A percentile compares a stretch with the other conserved stretches of the same genome.
These are phyloP conservation scores for Lizanozyma gosingica DNA, from an alignment of 1,139 yeast species.

Conservation along the genomic window DNA sequence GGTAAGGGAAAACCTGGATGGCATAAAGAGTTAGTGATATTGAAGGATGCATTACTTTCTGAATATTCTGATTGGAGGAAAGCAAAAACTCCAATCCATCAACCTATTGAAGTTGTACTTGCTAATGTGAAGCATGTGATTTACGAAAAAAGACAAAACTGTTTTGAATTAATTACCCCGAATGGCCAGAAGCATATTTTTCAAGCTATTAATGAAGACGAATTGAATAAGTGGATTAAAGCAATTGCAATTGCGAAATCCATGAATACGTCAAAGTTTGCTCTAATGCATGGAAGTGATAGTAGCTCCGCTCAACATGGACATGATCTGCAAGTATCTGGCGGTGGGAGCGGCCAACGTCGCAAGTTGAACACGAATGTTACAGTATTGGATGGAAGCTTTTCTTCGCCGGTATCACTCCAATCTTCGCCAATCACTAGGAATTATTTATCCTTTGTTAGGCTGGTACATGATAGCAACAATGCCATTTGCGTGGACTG, in stretches of 20 bases:
- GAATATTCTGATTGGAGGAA: conserved; percentile 82
- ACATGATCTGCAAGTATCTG: conserved; percentile 1
- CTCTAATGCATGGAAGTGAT: background rate
- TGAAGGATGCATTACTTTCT: conserved; percentile 54
- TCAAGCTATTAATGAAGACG: conserved; percentile 68
- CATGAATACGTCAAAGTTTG: background rate
- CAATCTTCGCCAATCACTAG: conserved; percentile 10
- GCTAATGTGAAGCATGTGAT: conserved; percentile 53
- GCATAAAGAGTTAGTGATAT: conserved; percentile 88
- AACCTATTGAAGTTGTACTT: conserved; percentile 66
- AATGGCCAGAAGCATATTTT: conserved; percentile 61
- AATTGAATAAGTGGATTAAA: conserved; percentile 62
- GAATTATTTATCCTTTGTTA: background rate
- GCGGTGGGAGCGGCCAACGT: background rate
- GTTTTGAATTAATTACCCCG: conserved; percentile 75
- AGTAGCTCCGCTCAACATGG: background rate
- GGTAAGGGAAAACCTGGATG: conserved; percentile 74
- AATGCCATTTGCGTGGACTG: conserved; percentile 77
- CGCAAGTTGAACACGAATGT: background rate
- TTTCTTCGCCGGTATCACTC: conserved; percentile 26
- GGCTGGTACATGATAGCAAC: conserved; percentile 28
- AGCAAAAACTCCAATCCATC: conserved; percentile 53
- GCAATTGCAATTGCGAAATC: conserved; percentile 37
- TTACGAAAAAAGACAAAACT: conserved; percentile 41
- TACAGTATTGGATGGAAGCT: background rate